Percentiles rank a stretch among this genome's conserved stretches.
Evolutionary conservation across 495 filamentous ascomycete species (phyloP).

Genomic region (Xylaria flabelliformis): DNA sequence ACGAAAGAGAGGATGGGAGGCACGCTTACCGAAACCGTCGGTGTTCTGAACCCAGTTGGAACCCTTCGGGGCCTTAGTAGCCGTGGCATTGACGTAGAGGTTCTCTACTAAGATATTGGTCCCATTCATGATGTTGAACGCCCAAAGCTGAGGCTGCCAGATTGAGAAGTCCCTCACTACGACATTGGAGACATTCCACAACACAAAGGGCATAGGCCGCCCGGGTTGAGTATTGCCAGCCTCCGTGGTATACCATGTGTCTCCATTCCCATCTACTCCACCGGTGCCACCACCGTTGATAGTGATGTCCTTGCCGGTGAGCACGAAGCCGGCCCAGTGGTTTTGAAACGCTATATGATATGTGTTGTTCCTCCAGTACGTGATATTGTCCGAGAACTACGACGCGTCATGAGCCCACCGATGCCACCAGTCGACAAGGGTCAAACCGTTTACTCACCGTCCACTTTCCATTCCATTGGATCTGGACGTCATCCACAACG

Average conservation of each 20-base stretch:
- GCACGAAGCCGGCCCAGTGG: slow-evolving; percentile 59
- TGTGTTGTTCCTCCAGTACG: slow-evolving; percentile 62
- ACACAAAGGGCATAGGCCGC: slow-evolving; percentile 66
- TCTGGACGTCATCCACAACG: slow-evolving; percentile 50
- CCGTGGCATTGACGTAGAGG: slow-evolving; percentile 58
- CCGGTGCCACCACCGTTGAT: slow-evolving; percentile 59
- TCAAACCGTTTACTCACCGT: slow-evolving; percentile 22
- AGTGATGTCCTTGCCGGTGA: slow-evolving; percentile 56
- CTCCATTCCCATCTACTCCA: slow-evolving; percentile 61
- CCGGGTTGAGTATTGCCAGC: slow-evolving; percentile 52
- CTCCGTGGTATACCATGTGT: slow-evolving; percentile 54
- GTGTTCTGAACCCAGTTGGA: slow-evolving; percentile 66
- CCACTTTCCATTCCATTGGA: slow-evolving; percentile 58
- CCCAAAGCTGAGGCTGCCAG: slow-evolving; percentile 61
- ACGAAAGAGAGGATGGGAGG: no score
- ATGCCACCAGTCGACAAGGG: no score
- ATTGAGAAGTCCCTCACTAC: slow-evolving; percentile 60
- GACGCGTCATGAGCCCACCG: no score
- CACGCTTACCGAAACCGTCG: slow-evolving; percentile 51
- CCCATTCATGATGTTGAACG: slow-evolving; percentile 65
- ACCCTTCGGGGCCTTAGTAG: slow-evolving; percentile 56
- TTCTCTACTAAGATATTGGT: slow-evolving; percentile 62
- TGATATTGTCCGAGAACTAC: slow-evolving; percentile 58
- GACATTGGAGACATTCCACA: slow-evolving; percentile 64
- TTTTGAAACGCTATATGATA: slow-evolving; percentile 65